phyloP scores from a whole-genome alignment of 176 grass and related monocot species.

The Sorghum bicolor region DNA sequence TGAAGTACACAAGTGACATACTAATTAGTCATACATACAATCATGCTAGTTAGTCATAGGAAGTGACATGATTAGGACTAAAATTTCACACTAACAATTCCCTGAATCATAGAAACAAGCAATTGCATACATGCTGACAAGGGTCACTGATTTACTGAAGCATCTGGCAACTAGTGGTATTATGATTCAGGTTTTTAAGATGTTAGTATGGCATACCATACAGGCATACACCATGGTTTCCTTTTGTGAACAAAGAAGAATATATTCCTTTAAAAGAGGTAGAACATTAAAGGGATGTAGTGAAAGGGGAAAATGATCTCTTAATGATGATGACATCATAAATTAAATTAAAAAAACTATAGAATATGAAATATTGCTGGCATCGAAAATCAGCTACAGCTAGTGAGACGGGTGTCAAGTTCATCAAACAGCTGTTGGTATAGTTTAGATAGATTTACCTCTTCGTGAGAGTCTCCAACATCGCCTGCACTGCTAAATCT shows the following conservation, averaged over 20 bases:
- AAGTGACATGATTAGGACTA: not conserved
- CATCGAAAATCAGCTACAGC: not conserved
- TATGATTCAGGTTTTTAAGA: too few relatives aligned
- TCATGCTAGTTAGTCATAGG: not conserved
- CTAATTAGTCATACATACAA: not conserved
- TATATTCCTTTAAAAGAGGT: slow-evolving; percentile 5
- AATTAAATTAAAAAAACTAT: not conserved
- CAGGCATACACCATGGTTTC: not conserved
- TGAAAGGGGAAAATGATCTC: not conserved
- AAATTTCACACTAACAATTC: not conserved
- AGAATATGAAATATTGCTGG: slow-evolving; percentile 14
- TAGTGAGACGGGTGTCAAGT: not conserved
- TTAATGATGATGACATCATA: not conserved
- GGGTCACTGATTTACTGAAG: not conserved
- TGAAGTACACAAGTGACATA: not conserved
- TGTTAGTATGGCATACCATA: too few relatives aligned
- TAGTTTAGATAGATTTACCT: slow-evolving; percentile 43
- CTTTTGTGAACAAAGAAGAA: slow-evolving; percentile 13
- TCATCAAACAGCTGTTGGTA: not conserved
- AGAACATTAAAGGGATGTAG: not conserved
- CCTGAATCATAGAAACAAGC: not conserved
- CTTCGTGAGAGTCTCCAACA: slow-evolving; percentile 70
- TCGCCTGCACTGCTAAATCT: slow-evolving; percentile 50
- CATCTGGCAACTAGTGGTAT: slow-evolving; percentile 3
- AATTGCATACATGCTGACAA: not conserved